These are phyloP conservation scores for Gossypium schwendimanii DNA, from an alignment of 441 rosid species.

Conservation along the genomic window DNA sequence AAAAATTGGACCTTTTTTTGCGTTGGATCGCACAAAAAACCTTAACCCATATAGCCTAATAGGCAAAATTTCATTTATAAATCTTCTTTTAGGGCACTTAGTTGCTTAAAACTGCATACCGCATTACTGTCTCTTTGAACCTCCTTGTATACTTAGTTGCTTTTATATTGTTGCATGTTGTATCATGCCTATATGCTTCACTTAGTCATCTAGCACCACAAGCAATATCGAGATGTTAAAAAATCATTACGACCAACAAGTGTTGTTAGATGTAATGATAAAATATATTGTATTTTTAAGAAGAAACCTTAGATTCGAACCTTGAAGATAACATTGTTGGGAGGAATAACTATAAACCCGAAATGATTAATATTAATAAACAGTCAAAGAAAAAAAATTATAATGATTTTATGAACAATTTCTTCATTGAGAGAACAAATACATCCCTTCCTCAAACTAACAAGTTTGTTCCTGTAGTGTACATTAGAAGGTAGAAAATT, in stretches of 20 bases:
- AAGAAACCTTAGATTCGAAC: too few relatives aligned
- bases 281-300: too few relatives aligned
- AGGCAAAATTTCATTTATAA: too few relatives aligned
- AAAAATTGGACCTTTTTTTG: too few relatives aligned
- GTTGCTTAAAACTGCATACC: slow-evolving; percentile 31
- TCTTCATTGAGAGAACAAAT: background rate
- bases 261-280: too few relatives aligned
- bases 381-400: too few relatives aligned
- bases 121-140: background rate
- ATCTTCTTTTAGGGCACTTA: background rate
- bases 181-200: background rate
- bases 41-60: background rate
- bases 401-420: background rate
- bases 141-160: background rate
- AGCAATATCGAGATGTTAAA: too few relatives aligned
- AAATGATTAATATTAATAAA: too few relatives aligned
- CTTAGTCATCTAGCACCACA: too few relatives aligned
- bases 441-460: background rate
- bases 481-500: slow-evolving; percentile 1
- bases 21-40: background rate
- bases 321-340: too few relatives aligned
- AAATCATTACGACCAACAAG: too few relatives aligned
- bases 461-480: background rate
- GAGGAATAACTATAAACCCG: too few relatives aligned
- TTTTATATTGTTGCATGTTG: background rate